A percentile compares a stretch with the other conserved stretches of the same genome.
These are phyloP conservation scores for Durotheca rogersii DNA, from an alignment of 495 filamentous ascomycete genomes.

Conservation along the genomic window DNA sequence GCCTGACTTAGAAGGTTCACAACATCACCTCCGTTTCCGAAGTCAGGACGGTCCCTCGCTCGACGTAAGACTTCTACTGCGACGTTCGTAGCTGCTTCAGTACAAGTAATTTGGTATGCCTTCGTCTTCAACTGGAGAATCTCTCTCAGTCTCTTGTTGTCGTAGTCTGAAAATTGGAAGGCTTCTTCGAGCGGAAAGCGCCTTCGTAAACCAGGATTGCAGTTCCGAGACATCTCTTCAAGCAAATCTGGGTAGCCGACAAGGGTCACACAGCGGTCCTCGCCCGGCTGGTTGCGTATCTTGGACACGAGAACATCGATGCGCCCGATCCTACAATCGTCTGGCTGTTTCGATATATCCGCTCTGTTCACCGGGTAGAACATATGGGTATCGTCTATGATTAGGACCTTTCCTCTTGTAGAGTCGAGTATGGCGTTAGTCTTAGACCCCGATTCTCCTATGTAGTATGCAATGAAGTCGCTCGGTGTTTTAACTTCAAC, in stretches of 20 bases:
- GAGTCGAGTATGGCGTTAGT: constrained; percentile 67
- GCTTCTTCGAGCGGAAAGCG: constrained; percentile 63
- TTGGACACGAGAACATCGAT: constrained; percentile 77
- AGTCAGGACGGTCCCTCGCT: constrained; percentile 49
- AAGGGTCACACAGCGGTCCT: constrained; percentile 72
- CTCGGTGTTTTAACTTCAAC: constrained; percentile 66
- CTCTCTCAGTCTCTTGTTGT: constrained; percentile 50
- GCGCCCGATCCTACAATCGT: constrained; percentile 61
- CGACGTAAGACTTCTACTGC: constrained; percentile 46
- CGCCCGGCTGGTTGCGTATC: constrained; percentile 69
- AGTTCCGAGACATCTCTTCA: constrained; percentile 69
- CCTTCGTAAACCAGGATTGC: constrained; percentile 69
- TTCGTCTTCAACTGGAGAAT: constrained; percentile 60
- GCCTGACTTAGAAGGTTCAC: constrained; percentile 51
- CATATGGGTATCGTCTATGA: constrained; percentile 76
- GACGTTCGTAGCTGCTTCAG: constrained; percentile 41
- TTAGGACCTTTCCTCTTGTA: constrained; percentile 67
- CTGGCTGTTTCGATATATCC: constrained; percentile 31
- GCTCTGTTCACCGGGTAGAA: constrained; percentile 41
- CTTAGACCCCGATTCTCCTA: constrained; percentile 64
- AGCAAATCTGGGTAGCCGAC: constrained; percentile 75
- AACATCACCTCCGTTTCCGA: constrained; percentile 58
- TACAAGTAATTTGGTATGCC: constrained; percentile 45
- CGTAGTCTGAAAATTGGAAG: constrained; percentile 70
- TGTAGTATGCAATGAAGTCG: constrained; percentile 62